Evolutionary conservation across 495 filamentous ascomycete species (phyloP).

Genomic region (Stereocaulon alpinum): DNA sequence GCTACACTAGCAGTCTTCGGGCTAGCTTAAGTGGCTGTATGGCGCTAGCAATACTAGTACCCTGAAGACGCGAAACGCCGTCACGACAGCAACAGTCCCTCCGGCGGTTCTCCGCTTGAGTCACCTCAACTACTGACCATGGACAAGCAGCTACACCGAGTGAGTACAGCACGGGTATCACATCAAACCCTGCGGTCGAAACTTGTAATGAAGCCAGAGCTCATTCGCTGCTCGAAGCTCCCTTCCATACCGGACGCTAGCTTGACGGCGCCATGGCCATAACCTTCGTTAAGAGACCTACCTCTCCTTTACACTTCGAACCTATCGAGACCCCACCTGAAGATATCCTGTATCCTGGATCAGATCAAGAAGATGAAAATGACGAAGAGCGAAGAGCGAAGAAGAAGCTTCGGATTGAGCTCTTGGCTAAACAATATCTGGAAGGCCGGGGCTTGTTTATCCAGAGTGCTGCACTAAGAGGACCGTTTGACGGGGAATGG

Average conservation of each 20-base stretch:
- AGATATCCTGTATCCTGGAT: slow-evolving; percentile 30
- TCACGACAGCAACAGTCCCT: slow-evolving; percentile 15
- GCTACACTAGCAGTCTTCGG: no score
- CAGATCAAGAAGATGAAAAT: slow-evolving; percentile 49
- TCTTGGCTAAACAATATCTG: slow-evolving; percentile 47
- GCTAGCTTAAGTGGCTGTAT: neutral
- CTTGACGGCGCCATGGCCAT: slow-evolving; percentile 1
- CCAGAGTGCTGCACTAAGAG: slow-evolving; percentile 49
- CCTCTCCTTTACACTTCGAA: slow-evolving; percentile 16
- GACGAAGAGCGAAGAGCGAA: slow-evolving; percentile 29
- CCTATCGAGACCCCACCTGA: slow-evolving; percentile 9
- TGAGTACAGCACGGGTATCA: neutral
- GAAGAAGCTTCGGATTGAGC: slow-evolving; percentile 48
- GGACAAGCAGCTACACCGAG: neutral
- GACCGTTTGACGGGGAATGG: slow-evolving; percentile 56
- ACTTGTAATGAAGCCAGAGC: slow-evolving; percentile 4
- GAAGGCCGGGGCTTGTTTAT: slow-evolving; percentile 48
- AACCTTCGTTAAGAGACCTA: slow-evolving; percentile 7
- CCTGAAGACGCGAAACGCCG: neutral
- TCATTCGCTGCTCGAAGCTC: slow-evolving; percentile 4
- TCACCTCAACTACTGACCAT: neutral
- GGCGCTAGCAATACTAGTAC: neutral
- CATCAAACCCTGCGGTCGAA: neutral
- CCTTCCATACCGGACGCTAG: neutral
- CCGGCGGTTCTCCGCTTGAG: neutral